Evolutionary conservation across 768 basidiomycete species (phyloP), one percentile per base, ranked within the genome.

Genomic region (Clitopilus passeckerianus): DNA sequence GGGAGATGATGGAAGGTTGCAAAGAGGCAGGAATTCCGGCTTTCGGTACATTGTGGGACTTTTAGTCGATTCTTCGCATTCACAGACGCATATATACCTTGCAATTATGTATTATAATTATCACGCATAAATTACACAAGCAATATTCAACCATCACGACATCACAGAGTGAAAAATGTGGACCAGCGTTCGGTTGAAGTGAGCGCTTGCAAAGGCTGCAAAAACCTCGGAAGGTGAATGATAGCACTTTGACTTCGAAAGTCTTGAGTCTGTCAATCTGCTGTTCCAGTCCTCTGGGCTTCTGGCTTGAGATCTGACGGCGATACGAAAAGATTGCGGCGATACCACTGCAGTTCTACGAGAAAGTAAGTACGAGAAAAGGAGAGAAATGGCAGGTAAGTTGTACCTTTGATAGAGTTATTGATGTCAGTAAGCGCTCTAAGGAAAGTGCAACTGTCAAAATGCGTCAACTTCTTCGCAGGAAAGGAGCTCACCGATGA

Each of bases 391-490:
- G 27, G 23, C 20, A 9, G 34, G 10, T 18, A 54, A 61, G 59
- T 33, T n/a, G 12, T 63, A 88, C 92, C 94, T 72, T 72, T 68
- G 53, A 96, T 93, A 5, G 90, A 92, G 30, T 81, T 79, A 43
- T 75, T 76, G 60, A 95, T 95, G 65, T 96, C 94, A 61, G 90
- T 89, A 61, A 93, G 70, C 1, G 94, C 94, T 27, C 93, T 95
- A 66, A 6, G 27, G 46, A 24, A 8, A 15, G 20, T 57, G 35
- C 24, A 22, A 56, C 14, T 57, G 27, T 55, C 35, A 34, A 2
- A 34, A 34, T 16, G 46, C 12, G 15, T 53, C n/a, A 59, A 56
- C 15, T 14, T 35, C 46, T 34, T n/a, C 46, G 34, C 27, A 12
- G 56, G 34, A 50, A 8, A 68, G 68, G 33, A 54, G 24, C 63